Conservation (phyloP, 768 basidiomycete species). For the Butyriboletus loyo region DNA sequence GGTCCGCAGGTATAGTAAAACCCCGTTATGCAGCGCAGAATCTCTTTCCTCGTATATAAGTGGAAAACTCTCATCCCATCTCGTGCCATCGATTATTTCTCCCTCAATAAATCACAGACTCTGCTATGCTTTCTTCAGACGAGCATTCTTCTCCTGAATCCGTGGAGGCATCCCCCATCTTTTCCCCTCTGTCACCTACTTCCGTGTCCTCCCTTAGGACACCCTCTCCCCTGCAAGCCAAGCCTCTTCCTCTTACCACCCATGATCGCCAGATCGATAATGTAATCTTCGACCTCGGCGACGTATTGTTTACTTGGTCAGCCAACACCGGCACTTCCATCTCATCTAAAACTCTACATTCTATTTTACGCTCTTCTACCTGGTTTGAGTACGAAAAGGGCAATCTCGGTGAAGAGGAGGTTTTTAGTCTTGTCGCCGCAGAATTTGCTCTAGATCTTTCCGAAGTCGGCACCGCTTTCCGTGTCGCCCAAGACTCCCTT, state of each 20-base stretch:
- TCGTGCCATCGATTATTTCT: background rate
- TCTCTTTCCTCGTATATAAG: background rate
- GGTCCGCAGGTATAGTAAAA: too few species aligned
- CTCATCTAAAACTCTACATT: conserved; percentile 6
- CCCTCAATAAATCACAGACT: background rate
- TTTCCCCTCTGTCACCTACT: background rate
- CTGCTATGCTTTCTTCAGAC: conserved; percentile 1
- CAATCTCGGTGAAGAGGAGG: conserved; percentile 10
- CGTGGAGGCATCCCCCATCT: background rate
- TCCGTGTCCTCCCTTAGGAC: conserved; percentile 2
- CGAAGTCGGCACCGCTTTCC: conserved; percentile 10
- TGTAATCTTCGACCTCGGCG: conserved; percentile 21
- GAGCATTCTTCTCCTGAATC: background rate
- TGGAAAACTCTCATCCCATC: background rate
- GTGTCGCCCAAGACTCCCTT: conserved; percentile 5
- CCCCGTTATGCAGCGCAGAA: background rate
- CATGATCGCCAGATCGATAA: conserved; percentile 21
- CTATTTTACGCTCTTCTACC: conserved; percentile 12
- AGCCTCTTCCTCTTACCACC: background rate
- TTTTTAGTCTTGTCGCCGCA: conserved; percentile 1
- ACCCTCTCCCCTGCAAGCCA: conserved; percentile 1
- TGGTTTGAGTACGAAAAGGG: conserved; percentile 27
- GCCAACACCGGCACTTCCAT: conserved; percentile 13
- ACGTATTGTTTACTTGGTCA: conserved; percentile 24
- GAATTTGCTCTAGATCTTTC: conserved; percentile 17